Conservation (phyloP, 2,329 filamentous ascomycete species). For the Clonostachys rhizophaga region DNA sequence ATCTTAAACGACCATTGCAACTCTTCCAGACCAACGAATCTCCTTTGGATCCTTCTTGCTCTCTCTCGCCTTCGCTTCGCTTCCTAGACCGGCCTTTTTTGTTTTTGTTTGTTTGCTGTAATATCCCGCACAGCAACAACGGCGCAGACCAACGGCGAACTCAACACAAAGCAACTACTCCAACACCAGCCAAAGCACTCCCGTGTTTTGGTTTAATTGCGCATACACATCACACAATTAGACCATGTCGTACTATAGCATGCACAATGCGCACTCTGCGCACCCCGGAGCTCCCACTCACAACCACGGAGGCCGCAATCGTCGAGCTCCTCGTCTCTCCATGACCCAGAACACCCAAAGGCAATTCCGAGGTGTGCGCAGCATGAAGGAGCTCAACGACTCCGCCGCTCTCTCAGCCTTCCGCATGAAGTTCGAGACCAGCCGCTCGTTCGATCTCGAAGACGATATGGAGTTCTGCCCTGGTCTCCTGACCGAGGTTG, state of each 20-base stretch:
- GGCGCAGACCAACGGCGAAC: too few relatives aligned
- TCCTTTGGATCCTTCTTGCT: too few relatives aligned
- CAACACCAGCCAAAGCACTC: background rate
- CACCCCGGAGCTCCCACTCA: slow-evolving; percentile 56
- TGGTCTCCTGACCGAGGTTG: slow-evolving; percentile 83
- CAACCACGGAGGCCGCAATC: slow-evolving; percentile 79
- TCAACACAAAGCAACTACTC: background rate
- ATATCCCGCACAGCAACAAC: too few relatives aligned
- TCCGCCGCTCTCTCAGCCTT: slow-evolving; percentile 72
- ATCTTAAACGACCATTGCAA: too few relatives aligned
- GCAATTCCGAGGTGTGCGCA: slow-evolving; percentile 80
- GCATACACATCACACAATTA: too few relatives aligned
- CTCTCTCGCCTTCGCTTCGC: too few relatives aligned
- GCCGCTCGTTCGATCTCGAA: slow-evolving; percentile 89
- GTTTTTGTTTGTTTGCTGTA: too few relatives aligned
- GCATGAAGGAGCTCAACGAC: slow-evolving; percentile 82
- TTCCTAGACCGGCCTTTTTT: too few relatives aligned
- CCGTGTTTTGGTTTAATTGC: background rate
- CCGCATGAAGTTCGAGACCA: slow-evolving; percentile 84
- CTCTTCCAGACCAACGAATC: too few relatives aligned
- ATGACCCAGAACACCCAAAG: slow-evolving; percentile 80
- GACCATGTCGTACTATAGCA: slow-evolving; percentile 62
- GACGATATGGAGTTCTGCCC: slow-evolving; percentile 97
- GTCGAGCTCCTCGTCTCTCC: slow-evolving; percentile 75
- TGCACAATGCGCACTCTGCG: slow-evolving; percentile 55